Base-by-base conservation (phyloP, 2,329 filamentous ascomycete genomes). In the Diaporthe helianthi region DNA sequence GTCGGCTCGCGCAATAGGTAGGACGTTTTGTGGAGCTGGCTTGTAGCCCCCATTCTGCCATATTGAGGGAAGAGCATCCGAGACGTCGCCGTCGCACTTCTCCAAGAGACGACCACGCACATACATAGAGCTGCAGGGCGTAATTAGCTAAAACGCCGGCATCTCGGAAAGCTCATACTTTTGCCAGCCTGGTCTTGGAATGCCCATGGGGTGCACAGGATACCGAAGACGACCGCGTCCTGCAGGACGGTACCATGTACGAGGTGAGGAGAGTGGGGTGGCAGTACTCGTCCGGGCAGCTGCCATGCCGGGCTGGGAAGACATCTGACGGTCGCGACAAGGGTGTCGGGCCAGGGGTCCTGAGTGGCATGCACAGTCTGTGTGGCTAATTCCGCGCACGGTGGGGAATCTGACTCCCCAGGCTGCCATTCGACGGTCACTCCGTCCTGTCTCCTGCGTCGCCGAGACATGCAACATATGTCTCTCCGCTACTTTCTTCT, bases 401-500 rank as follows among this genome's bases (percentile, higher is more conserved):
- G 58, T 63, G 13, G 8, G 13, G 3, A 49, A 63, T 49, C 58
- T 63, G 44, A 63, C 58, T 55, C 38, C 29, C n/a, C 55, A 41
- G 38, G 52, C 64, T 51, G 65, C 65, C 65, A 67, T 55, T 65
- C 44, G 44, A 53, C 63, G 49, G 63, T 46, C 49, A 65, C 49
- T 53, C 61, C 61, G 61, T 31, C 15, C 24, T 46, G 65, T 58
- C 54, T 36, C 52, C 54, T 67, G 65, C 52, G 54, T 51, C 65
- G 65, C 65, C 65, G 65, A 67, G 52, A 67, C 65, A 54, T 58
- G 65, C 65, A 67, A 67, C 53, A 38, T 24, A 51, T 67, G 65
- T 67, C 49, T 67, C 65, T 58, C 65, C 65, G 65, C 65, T 67
- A 67, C 65, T 67, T 67, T 67, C 41, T 52, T 49, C 41, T 51